Evolutionary conservation across 2,329 filamentous ascomycete genomes (phyloP).

Genomic region (Cordyceps farinosa): DNA sequence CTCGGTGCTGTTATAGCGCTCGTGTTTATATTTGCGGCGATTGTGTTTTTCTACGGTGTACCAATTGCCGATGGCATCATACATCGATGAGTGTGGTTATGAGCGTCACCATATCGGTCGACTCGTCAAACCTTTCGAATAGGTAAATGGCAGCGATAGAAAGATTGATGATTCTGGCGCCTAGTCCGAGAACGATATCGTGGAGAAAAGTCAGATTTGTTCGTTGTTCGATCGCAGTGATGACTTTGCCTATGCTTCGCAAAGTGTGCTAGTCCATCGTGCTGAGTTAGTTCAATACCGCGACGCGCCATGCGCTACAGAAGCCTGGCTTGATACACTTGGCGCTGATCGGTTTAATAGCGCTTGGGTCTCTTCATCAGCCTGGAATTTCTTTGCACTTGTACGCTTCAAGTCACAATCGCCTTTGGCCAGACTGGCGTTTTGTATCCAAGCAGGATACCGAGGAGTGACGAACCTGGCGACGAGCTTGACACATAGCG

Average conservation of each 20-base stretch:
- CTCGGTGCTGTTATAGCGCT: slow-evolving; percentile 22
- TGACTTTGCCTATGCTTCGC: slow-evolving; percentile 59
- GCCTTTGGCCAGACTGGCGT: neutral
- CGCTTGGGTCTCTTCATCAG: slow-evolving; percentile 5
- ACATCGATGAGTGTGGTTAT: slow-evolving; percentile 21
- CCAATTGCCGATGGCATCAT: slow-evolving; percentile 38
- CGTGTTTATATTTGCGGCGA: slow-evolving; percentile 24
- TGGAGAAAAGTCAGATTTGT: slow-evolving; percentile 54
- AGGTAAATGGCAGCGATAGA: slow-evolving; percentile 57
- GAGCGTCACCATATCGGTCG: slow-evolving; percentile 24
- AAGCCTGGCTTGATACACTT: neutral
- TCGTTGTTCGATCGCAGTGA: slow-evolving; percentile 59
- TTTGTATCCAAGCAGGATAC: slow-evolving; percentile 6
- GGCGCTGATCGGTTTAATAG: neutral
- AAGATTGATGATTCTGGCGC: slow-evolving; percentile 58
- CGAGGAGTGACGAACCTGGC: neutral
- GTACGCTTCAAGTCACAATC: neutral
- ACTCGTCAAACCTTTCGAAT: slow-evolving; percentile 48
- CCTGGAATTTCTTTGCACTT: neutral
- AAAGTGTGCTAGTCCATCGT: slow-evolving; percentile 66
- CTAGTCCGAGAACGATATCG: slow-evolving; percentile 54
- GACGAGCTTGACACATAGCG: neutral
- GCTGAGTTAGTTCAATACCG: neutral
- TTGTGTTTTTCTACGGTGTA: slow-evolving; percentile 47
- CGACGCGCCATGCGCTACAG: neutral